Evolutionary conservation across 2,329 filamentous ascomycete species (phyloP).

Genomic region (Mariannaea sp.): DNA sequence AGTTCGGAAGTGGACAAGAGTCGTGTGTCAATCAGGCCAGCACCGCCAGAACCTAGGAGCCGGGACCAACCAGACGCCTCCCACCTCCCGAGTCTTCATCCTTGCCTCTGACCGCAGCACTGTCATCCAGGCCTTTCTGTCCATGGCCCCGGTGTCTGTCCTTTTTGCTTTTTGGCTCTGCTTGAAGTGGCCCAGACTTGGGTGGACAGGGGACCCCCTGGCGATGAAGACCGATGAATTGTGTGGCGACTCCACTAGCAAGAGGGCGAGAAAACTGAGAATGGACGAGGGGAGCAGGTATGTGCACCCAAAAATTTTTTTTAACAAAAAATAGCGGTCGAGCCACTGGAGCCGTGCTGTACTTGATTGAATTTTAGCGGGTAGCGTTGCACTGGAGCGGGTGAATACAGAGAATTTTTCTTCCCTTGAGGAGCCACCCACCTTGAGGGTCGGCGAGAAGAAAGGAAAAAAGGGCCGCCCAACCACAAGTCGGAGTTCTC

Average conservation of each 20-base stretch:
- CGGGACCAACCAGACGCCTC: too few relatives aligned
- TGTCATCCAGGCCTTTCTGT: not conserved
- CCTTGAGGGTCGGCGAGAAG: slow-evolving; percentile 7
- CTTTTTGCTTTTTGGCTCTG: slow-evolving; percentile 6
- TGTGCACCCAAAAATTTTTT: too few relatives aligned
- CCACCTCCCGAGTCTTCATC: slow-evolving; percentile 6
- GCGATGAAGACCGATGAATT: slow-evolving; percentile 2
- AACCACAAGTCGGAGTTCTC: slow-evolving; percentile 12
- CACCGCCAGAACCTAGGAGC: slow-evolving; percentile 1
- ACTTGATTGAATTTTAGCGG: not conserved
- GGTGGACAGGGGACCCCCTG: not conserved
- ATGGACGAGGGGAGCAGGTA: too few relatives aligned
- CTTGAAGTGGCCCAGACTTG: slow-evolving; percentile 4
- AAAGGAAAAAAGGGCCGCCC: slow-evolving; percentile 10
- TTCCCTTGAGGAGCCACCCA: too few relatives aligned
- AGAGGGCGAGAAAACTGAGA: not conserved
- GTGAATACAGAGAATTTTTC: not conserved
- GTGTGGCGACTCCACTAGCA: not conserved
- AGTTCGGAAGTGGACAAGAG: slow-evolving; percentile 10
- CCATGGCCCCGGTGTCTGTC: not conserved
- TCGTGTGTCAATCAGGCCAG: slow-evolving; percentile 20
- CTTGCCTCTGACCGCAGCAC: not conserved
- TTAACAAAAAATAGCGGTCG: slow-evolving; percentile 1
- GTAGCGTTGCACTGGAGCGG: slow-evolving; percentile 8
- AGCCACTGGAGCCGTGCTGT: not conserved